Conservation (phyloP, 768 basidiomycete species). For the Phallus indusiatus region DNA sequence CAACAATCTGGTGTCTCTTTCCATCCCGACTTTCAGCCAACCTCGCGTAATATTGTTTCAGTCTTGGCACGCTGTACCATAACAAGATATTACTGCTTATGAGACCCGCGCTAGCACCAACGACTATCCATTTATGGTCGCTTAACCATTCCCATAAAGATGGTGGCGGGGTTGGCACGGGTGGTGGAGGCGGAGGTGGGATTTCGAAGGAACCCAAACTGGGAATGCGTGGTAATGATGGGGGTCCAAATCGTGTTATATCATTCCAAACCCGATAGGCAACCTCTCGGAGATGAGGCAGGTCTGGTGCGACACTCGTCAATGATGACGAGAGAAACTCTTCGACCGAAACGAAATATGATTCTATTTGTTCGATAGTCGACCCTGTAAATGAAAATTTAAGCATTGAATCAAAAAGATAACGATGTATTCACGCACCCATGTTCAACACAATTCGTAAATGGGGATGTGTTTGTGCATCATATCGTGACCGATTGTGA, state of each 20-base stretch:
- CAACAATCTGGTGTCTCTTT: slow-evolving; percentile 28
- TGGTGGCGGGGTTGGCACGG: slow-evolving; percentile 40
- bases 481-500: too few species aligned
- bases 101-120: slow-evolving; percentile 44
- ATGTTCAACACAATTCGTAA: not conserved
- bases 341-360: slow-evolving; percentile 58
- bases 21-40: slow-evolving; percentile 13
- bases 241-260: slow-evolving; percentile 70
- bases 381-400: slow-evolving; percentile 4
- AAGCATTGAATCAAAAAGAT: not conserved
- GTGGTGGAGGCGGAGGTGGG: slow-evolving; percentile 47
- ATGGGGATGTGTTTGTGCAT: too few species aligned
- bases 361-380: slow-evolving; percentile 60
- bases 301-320: slow-evolving; percentile 44
- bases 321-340: slow-evolving; percentile 49
- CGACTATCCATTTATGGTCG: slow-evolving; percentile 45
- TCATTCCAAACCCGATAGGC: slow-evolving; percentile 67
- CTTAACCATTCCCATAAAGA: slow-evolving; percentile 42
- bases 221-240: slow-evolving; percentile 41
- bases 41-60: slow-evolving; percentile 17
- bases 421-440: not conserved
- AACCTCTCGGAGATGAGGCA: slow-evolving; percentile 57
- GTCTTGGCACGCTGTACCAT: slow-evolving; percentile 35
- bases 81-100: slow-evolving; percentile 54
- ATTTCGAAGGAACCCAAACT: slow-evolving; percentile 65